Evolutionary conservation across 2,329 filamentous ascomycete genomes (phyloP), one percentile per base, ranked within the genome.

Genomic region (Alternaria panax): DNA sequence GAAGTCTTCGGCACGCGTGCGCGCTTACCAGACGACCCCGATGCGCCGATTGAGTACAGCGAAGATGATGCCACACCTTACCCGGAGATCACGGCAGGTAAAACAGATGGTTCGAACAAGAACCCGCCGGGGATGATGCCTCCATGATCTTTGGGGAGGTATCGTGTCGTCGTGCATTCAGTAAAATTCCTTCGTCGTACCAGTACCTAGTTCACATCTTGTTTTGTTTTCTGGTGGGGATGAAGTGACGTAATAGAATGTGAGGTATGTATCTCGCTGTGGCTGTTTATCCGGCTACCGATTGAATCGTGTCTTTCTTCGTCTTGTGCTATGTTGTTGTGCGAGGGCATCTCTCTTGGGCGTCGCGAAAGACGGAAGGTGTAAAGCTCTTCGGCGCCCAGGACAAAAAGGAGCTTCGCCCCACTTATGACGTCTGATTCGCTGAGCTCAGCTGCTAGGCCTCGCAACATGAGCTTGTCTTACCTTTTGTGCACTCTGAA

Each of bases 1-100:
- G 54, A 64, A 12, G 64, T 73, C 4, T 41, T 57, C 7, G 68
- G 70, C 36, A 60, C 57, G 0, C 47, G 54, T 14, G 65, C 68
- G 7, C 63, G 42, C 25, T 64, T 73, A n/a, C 71, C 67, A 14
- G 27, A 59, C 1, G 60, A 70, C 42, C 28, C 57, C 2, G 32
- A 54, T 25, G 12, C 27, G 25, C 47, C 55, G 1, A 63, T 76
- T 20, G 64, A 69, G 34, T 71, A 68, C 41, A 58, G 43, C 27
- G 59, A 40, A 40, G 36, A 59, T 2, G 36, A 64, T 3, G 45
- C 51, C 9, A 63, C 41, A 2, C 47, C 43, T 27, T 57, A 75
- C 57, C 66, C 67, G 4, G 68, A 50, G 30, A 36, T 59, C 42
- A 27, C 30, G 8, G 40, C 40, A 22, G 20, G 27, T 7, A 36